phyloP scores from a whole-genome alignment of 2,329 filamentous ascomycete genomes.

The Claviceps monticola region DNA sequence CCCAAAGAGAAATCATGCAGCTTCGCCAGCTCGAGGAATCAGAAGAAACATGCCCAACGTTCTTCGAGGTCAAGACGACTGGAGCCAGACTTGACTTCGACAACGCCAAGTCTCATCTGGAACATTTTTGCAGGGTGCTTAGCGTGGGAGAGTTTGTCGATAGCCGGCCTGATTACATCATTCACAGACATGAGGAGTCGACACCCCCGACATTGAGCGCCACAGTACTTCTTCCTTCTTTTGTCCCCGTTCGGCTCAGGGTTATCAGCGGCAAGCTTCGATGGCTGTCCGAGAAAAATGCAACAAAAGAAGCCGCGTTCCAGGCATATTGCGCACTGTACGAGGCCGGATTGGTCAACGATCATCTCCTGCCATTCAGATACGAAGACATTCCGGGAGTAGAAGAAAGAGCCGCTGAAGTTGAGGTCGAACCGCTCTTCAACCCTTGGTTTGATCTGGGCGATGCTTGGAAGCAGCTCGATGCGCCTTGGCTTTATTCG shows the following conservation, averaged over 20 bases:
- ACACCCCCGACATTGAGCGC: slow-evolving; percentile 29
- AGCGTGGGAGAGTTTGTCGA: slow-evolving; percentile 47
- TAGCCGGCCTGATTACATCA: slow-evolving; percentile 52
- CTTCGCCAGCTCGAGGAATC: slow-evolving; percentile 34
- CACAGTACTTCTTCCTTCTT: slow-evolving; percentile 56
- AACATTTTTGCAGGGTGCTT: slow-evolving; percentile 64
- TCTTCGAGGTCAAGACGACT: slow-evolving; percentile 27
- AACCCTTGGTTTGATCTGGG: slow-evolving; percentile 35
- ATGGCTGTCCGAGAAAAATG: slow-evolving; percentile 63
- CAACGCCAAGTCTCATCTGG: slow-evolving; percentile 60
- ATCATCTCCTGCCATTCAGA: slow-evolving; percentile 57
- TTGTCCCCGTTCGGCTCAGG: slow-evolving; percentile 38
- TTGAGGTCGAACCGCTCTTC: slow-evolving; percentile 23
- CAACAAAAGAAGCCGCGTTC: slow-evolving; percentile 71
- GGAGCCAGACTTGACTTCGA: slow-evolving; percentile 57
- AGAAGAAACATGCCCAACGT: slow-evolving; percentile 11
- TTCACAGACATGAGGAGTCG: slow-evolving; percentile 24
- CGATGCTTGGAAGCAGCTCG: slow-evolving; percentile 23
- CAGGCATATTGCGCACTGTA: slow-evolving; percentile 63
- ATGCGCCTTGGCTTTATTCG: slow-evolving; percentile 14
- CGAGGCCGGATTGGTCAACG: slow-evolving; percentile 56
- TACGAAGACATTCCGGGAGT: slow-evolving; percentile 26
- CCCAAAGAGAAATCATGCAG: slow-evolving; percentile 36
- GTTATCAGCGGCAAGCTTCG: slow-evolving; percentile 11
- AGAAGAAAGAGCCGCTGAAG: slow-evolving; percentile 22